A percentile compares a stretch with the other conserved stretches of the same genome.
These are phyloP conservation scores for Aspergillus nanangensis DNA, from an alignment of 495 filamentous ascomycete species.

Conservation along the genomic window DNA sequence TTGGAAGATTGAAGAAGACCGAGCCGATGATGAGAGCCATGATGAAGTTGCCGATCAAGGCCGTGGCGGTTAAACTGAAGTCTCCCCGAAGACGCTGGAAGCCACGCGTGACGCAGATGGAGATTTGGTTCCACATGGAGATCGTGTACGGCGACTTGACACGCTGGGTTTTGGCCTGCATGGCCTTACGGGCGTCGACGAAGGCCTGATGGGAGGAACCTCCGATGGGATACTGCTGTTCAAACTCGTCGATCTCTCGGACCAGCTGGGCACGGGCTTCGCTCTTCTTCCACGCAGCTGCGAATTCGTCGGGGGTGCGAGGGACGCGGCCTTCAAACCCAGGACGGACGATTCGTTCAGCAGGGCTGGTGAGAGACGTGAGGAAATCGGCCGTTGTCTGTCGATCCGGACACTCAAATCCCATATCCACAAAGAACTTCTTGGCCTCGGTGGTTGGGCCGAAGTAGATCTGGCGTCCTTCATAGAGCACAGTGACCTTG, in stretches of 20 bases:
- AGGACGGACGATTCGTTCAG: conserved; percentile 53
- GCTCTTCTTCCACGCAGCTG: conserved; percentile 53
- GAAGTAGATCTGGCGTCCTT: conserved; percentile 62
- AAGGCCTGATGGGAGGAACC: conserved; percentile 33
- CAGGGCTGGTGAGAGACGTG: conserved; percentile 63
- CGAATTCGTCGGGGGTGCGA: conserved; percentile 66
- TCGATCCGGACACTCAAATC: conserved; percentile 55
- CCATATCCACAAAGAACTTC: conserved; percentile 55
- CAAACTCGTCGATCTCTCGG: conserved; percentile 48
- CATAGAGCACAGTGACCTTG: conserved; percentile 56
- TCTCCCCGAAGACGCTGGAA: conserved; percentile 57
- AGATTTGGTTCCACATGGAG: conserved; percentile 38
- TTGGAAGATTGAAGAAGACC: conserved; percentile 72
- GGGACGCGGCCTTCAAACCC: conserved; percentile 63
- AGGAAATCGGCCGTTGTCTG: conserved; percentile 68
- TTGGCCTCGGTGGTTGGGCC: conserved; percentile 54
- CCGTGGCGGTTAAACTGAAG: conserved; percentile 67
- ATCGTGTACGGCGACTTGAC: conserved; percentile 40
- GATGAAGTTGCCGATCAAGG: conserved; percentile 63
- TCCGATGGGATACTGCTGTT: conserved; percentile 32
- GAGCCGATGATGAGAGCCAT: conserved; percentile 73
- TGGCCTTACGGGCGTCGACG: conserved; percentile 28
- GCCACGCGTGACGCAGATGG: conserved; percentile 43
- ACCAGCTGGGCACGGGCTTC: conserved; percentile 42
- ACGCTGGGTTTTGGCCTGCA: conserved; percentile 34